Base-by-base conservation (phyloP, 768 basidiomycete species). In the Tephrocybe sp. region DNA sequence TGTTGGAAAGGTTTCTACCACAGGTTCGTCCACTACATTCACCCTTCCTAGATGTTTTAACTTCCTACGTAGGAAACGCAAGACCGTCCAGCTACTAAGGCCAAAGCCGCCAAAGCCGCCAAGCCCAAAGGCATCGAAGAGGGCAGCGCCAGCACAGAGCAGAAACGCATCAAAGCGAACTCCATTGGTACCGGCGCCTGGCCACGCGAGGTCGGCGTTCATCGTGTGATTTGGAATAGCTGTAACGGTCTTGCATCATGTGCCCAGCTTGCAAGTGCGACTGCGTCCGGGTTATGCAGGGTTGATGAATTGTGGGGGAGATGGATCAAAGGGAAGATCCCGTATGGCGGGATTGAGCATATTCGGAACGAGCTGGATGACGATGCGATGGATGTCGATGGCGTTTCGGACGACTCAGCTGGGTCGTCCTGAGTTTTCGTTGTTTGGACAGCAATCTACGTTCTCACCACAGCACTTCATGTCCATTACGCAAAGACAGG, bases 1-100 rank as follows among this genome's bases (percentile, higher is more conserved):
- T 98, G 85, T 69, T 94, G n/a, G 96, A 98, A 51, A 80, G 82
- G 20, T 85, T 96, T 58, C 66, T 88, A 6, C 91, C 94, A 1
- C 81, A 85, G 68, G 93, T 85, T 44, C 33, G 56, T 56, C 34
- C 17, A 15, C 23, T 46, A 40, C 17, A 20, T 42, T 5, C n/a
- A 21, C 45, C 26, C 34, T 26, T 15, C 11, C 30, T 23, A 24
- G 26, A 21, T 21, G 25, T 14, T 54, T 24, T 28, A 30, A 42
- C 45, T 20, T 36, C 39, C 39, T 41, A n/a, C 18, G 6, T 37
- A 61, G 60, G 60, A 61, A 55, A 61, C 59, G 21, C 59, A 61
- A 49, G 60, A 61, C 26, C 45, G 50, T 15, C 51, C 57, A 30
- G 53, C 54, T 37, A 40, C 34, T 79, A 85, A 72, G 76, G 76